phyloP scores from a whole-genome alignment of 2,329 filamentous ascomycete genomes.

The Xylaria digitata region DNA sequence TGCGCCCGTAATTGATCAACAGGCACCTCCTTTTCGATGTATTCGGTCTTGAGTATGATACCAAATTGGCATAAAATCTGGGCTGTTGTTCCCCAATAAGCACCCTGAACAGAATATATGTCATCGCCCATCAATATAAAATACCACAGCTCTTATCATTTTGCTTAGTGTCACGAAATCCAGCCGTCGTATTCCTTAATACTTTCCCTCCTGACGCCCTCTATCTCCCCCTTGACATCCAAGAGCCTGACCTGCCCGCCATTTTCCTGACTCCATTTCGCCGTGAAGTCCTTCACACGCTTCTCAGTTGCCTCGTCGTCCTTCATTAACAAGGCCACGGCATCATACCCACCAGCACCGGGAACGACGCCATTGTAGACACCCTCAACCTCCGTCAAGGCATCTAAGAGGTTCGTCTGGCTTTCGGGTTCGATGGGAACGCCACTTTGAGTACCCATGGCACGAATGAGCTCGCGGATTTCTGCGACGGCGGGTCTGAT shows the following conservation, averaged over 20 bases:
- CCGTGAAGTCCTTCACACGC: slow-evolving; percentile 71
- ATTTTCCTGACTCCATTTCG: slow-evolving; percentile 70
- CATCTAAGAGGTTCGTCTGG: slow-evolving; percentile 87
- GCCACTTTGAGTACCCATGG: slow-evolving; percentile 78
- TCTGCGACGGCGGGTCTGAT: slow-evolving; percentile 60
- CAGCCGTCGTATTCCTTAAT: slow-evolving; percentile 48
- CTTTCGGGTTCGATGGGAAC: slow-evolving; percentile 90
- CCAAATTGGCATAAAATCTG: background rate
- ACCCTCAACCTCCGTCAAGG: slow-evolving; percentile 74
- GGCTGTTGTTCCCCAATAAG: background rate
- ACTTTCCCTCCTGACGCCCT: slow-evolving; percentile 48
- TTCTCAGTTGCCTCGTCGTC: slow-evolving; percentile 74
- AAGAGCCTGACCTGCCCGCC: slow-evolving; percentile 75
- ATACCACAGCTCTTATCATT: background rate
- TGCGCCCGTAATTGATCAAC: background rate
- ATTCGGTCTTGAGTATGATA: background rate
- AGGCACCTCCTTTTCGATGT: background rate
- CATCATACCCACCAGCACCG: slow-evolving; percentile 93
- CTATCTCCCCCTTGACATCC: slow-evolving; percentile 52
- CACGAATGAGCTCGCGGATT: slow-evolving; percentile 73
- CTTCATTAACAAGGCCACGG: slow-evolving; percentile 80
- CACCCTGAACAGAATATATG: background rate
- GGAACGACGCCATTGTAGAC: slow-evolving; percentile 93
- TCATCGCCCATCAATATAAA: slow-evolving; percentile 5
- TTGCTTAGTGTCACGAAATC: slow-evolving; percentile 34